Percentiles rank a stretch among this genome's conserved stretches.
Conservation (phyloP, 2,329 filamentous ascomycete genomes). For the Macrophomina pseudophaseolina region DNA sequence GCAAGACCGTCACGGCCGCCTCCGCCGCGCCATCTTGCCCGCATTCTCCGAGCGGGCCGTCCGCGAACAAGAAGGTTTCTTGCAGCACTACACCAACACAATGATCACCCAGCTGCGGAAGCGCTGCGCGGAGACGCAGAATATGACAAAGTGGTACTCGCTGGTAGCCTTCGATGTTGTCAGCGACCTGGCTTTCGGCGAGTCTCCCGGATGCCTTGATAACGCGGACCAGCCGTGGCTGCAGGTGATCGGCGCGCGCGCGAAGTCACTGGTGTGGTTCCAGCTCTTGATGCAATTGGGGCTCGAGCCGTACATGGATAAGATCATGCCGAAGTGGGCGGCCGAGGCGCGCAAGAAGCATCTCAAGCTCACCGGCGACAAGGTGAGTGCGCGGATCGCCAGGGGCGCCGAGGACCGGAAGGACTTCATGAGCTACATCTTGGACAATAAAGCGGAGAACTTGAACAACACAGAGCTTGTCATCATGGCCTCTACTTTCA, state of each 20-base stretch:
- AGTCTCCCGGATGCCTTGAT: slow-evolving; percentile 36
- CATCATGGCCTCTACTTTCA: slow-evolving; percentile 17
- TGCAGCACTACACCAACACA: slow-evolving; percentile 40
- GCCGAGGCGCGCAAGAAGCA: slow-evolving; percentile 4
- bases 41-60: slow-evolving; percentile 40
- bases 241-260: slow-evolving; percentile 3
- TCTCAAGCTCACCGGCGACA: neutral
- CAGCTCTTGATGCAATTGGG: neutral
- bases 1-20: slow-evolving; percentile 26
- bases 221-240: slow-evolving; percentile 11
- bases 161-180: neutral
- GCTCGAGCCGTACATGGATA: slow-evolving; percentile 1
- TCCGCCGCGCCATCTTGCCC: slow-evolving; percentile 31
- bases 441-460: neutral
- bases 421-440: slow-evolving; percentile 8
- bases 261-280: slow-evolving; percentile 10
- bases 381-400: neutral
- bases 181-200: slow-evolving; percentile 37
- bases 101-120: slow-evolving; percentile 31
- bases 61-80: slow-evolving; percentile 36
- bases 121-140: neutral
- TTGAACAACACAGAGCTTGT: neutral
- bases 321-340: neutral
- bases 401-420: neutral
- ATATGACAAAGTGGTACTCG: slow-evolving; percentile 1